These are phyloP conservation scores for Goffeauzyma gilvescens DNA, from an alignment of 768 basidiomycete species.

Conservation along the genomic window DNA sequence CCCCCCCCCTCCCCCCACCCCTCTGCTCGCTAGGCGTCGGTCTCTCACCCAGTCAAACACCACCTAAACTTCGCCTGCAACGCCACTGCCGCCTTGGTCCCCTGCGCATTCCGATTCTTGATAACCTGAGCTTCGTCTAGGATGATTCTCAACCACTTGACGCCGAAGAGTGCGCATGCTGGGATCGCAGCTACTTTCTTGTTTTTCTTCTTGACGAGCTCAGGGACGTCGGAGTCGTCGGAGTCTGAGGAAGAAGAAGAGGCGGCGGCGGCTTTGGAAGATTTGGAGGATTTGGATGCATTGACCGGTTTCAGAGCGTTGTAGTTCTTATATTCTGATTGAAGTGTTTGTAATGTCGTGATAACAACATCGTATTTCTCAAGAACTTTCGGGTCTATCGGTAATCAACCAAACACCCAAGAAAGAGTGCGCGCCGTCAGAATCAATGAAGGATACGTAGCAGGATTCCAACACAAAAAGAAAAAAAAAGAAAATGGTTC, in stretches of 20 bases:
- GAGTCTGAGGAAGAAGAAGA: constrained; percentile 35
- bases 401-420: constrained; percentile 3
- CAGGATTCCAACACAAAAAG: too few relatives aligned
- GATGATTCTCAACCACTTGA: constrained; percentile 69
- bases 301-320: constrained; percentile 65
- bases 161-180: constrained; percentile 41
- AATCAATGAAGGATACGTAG: too few relatives aligned
- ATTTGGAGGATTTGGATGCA: constrained; percentile 39
- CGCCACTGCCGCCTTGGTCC: constrained; percentile 55
- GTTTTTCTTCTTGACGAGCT: constrained; percentile 34
- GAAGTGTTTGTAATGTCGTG: background rate
- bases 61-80: constrained; percentile 64
- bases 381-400: constrained; percentile 24
- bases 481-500: too few relatives aligned
- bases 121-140: constrained; percentile 86
- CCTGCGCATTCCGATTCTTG: constrained; percentile 63
- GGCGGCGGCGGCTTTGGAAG: constrained; percentile 31
- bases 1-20: background rate
- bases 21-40: background rate
- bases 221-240: too few relatives aligned
- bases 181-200: constrained; percentile 36
- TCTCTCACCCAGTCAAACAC: constrained; percentile 50
- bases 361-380: constrained; percentile 32
- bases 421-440: too few relatives aligned
- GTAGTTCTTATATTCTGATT: too few relatives aligned